Base-by-base conservation (phyloP, 1,139 yeast genomes). In the Saccharomycopsis phalli region DNA sequence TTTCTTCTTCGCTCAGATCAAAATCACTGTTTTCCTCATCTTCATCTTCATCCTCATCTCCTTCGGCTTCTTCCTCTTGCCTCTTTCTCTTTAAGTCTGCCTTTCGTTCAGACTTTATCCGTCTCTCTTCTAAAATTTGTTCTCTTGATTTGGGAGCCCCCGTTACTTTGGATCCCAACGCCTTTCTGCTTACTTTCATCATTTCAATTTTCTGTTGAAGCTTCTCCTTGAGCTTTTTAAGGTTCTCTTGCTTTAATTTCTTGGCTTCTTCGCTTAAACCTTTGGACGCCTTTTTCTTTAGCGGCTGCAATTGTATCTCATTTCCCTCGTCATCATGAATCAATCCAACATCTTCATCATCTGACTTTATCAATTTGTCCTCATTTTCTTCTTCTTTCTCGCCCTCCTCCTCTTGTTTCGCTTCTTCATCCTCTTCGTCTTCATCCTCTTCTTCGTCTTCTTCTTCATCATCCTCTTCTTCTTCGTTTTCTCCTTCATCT, bases 61-160 rank as follows among this genome's bases (percentile, higher is more conserved):
- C 48, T n/a, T 43, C 46, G 6, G 37, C 48, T 4, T 37, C 31
- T n/a, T 36, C 38, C 31, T 45, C 28, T 19, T 21, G 30, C 8
- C 38, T 40, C 25, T 44, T 44, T n/a, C 43, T 37, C 29, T 30
- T 40, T 3, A 41, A 25, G 1, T 38, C 45, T 18, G 44, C 49
- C 7, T 45, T 44, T 29, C 46, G 47, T 35, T 49, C 47, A 20
- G 47, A 64, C 59, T 59, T 66, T 52, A 57, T 63, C 54, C 64
- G 60, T 54, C 69, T 69, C 56, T 67, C 87, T 40, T 71, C 81
- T 47, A 81, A 60, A 37, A 81, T 80, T 45, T 81, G 84, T 48
- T 81, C 87, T 56, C 93, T 69, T 2, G 88, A 79, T 46, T 79
- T 71, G 10, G 93, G 91, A 0, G 95, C 93, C 21, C 94, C 95